phyloP scores from a whole-genome alignment of 176 grass and related monocot species.

The Chrysopogon serrulatus region DNA sequence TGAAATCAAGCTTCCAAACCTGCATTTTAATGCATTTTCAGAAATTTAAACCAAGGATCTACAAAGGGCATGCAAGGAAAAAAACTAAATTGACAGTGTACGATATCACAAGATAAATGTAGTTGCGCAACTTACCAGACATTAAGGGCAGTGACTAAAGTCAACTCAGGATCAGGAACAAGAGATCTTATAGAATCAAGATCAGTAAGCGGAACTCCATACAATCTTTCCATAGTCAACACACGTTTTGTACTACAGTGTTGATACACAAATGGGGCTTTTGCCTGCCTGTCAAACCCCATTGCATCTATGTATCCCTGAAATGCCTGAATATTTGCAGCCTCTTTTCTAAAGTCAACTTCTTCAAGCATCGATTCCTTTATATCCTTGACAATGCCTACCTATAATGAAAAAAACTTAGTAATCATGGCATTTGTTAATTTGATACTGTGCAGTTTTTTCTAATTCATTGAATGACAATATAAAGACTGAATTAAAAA shows the following conservation, averaged over 20 bases:
- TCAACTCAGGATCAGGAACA: constrained; percentile 88
- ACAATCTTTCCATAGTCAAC: constrained; percentile 97
- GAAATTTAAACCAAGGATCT: background rate
- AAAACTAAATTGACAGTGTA: background rate
- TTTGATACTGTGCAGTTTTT: background rate
- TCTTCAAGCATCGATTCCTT: constrained; percentile 99
- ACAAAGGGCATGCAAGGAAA: background rate
- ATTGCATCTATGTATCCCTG: constrained; percentile 75
- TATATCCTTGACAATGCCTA: constrained; percentile 87
- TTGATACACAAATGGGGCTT: constrained; percentile 79
- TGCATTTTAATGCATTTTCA: constrained; percentile 31
- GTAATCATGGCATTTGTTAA: background rate
- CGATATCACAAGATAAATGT: background rate
- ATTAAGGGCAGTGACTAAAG: constrained; percentile 91
- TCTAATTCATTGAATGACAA: background rate
- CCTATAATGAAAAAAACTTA: constrained; percentile 42
- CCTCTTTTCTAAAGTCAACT: constrained; percentile 96
- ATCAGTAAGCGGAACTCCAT: constrained; percentile 95
- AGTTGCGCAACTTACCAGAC: constrained; percentile 59
- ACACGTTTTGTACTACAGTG: constrained; percentile 81
- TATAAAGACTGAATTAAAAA: background rate
- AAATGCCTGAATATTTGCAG: constrained; percentile 82
- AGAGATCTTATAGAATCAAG: constrained; percentile 90
- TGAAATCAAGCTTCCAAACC: constrained; percentile 95
- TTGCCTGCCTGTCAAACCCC: constrained; percentile 86